phyloP scores from a whole-genome alignment of 106 monocot species.

The Acorus gramineus region DNA sequence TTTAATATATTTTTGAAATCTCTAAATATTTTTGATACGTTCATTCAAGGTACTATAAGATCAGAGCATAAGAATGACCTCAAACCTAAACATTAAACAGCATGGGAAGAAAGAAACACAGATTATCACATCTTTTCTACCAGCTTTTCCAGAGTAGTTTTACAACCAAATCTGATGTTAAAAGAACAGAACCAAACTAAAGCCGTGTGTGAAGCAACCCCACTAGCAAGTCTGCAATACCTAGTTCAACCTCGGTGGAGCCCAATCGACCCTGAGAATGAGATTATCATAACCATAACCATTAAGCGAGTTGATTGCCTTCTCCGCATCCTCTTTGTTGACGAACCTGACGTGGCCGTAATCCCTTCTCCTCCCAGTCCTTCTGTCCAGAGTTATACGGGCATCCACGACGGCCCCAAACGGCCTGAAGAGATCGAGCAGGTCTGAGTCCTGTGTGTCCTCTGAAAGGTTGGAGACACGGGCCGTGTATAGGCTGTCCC shows the following conservation, averaged over 20 bases:
- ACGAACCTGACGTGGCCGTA: conserved; percentile 90
- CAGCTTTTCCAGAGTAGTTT: no score
- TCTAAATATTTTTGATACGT: no score
- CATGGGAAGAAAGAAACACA: no score
- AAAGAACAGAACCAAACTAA: no score
- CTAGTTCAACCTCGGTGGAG: conserved; percentile 42
- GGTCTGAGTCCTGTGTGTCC: conserved; percentile 83
- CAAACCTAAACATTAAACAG: no score
- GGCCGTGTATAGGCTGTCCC: conserved; percentile 88
- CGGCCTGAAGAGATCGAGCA: conserved; percentile 74
- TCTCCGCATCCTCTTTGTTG: conserved; percentile 75
- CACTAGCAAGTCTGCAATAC: no score
- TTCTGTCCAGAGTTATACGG: conserved; percentile 79
- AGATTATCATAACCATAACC: conserved; percentile 96
- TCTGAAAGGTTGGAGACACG: conserved; percentile 85
- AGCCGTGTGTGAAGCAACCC: no score
- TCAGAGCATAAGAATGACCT: no score
- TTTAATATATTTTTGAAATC: no score
- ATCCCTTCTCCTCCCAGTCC: conserved; percentile 69
- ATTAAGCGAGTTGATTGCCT: conserved; percentile 83
- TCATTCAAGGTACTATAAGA: no score
- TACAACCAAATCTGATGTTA: no score
- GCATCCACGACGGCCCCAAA: conserved; percentile 76
- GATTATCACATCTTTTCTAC: no score
- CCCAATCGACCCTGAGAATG: conserved; percentile 89